These are phyloP conservation scores for Malassezia yamatoensis DNA, from an alignment of 1,284 basidiomycete species.

Conservation along the genomic window DNA sequence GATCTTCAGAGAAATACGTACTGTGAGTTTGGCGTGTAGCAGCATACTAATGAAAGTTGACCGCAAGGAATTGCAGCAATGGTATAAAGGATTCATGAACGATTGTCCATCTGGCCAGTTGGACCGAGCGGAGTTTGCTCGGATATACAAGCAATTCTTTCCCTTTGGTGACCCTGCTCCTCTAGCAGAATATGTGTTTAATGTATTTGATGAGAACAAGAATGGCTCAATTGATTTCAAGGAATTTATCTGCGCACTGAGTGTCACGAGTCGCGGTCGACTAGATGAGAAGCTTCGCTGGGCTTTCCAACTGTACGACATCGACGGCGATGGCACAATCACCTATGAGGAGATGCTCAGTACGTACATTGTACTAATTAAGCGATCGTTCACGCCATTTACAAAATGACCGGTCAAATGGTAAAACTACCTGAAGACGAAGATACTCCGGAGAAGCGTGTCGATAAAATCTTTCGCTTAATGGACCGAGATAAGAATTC, in stretches of 20 bases:
- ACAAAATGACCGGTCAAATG: constrained; percentile 68
- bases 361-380: constrained; percentile 17
- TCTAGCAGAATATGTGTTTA: constrained; percentile 98
- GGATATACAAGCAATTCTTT: constrained; percentile 98
- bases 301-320: constrained; percentile 99
- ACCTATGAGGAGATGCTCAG: constrained; percentile 70
- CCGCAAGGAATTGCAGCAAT: constrained; percentile 99
- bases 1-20: constrained; percentile 98
- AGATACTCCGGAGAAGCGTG: constrained; percentile 84
- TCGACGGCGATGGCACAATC: constrained; percentile 58
- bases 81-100: constrained; percentile 99
- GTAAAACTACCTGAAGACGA: constrained; percentile 94
- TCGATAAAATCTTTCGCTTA: constrained; percentile 46
- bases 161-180: constrained; percentile 95
- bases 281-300: constrained; percentile 98
- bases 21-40: constrained; percentile 56
- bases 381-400: constrained; percentile 45
- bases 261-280: constrained; percentile 81
- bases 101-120: constrained; percentile 96
- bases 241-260: constrained; percentile 97
- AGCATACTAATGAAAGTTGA: constrained; percentile 61
- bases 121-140: constrained; percentile 88
- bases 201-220: constrained; percentile 51
- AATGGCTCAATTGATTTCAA: constrained; percentile 46
- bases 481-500: constrained; percentile 48